A percentile compares a stretch with the other conserved stretches of the same genome.
Conservation (phyloP, 192 early-diverging fungal genomes). For the Coemansia sp. region DNA sequence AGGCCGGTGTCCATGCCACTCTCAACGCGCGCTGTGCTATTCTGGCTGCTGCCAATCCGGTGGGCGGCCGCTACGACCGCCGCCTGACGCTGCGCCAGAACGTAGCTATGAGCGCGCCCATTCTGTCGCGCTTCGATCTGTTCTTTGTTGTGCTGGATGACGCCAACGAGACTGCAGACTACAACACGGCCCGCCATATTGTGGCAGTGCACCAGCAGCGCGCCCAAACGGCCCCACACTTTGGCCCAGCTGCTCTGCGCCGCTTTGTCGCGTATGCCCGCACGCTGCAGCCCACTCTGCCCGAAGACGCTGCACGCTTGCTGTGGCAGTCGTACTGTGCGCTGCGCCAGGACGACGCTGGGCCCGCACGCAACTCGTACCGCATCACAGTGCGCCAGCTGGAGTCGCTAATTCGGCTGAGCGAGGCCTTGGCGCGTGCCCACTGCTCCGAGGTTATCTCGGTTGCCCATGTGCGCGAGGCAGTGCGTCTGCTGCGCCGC, state of each 20-base stretch:
- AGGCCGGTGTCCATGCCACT: conserved; percentile 94
- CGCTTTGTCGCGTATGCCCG: conserved; percentile 88
- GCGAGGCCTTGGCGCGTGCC: conserved; percentile 90
- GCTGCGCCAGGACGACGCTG: conserved; percentile 81
- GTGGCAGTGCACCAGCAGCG: conserved; percentile 74
- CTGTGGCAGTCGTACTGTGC: conserved; percentile 84
- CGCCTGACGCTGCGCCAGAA: conserved; percentile 95
- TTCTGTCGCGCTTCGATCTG: conserved; percentile 98
- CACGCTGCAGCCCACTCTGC: conserved; percentile 77
- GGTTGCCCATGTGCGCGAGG: conserved; percentile 76
- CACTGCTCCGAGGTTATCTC: conserved; percentile 70
- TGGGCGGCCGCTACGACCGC: conserved; percentile 92
- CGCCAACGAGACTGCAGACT: conserved; percentile 82
- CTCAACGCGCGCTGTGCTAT: conserved; percentile 94
- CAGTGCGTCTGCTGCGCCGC: conserved; percentile 75
- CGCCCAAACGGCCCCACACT: conserved; percentile 70
- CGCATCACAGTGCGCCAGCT: conserved; percentile 96
- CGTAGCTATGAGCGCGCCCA: conserved; percentile 91
- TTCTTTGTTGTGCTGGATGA: conserved; percentile 98
- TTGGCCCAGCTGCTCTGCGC: conserved; percentile 69
- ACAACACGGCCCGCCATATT: conserved; percentile 89
- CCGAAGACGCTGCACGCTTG: conserved; percentile 69
- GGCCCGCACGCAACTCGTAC: conserved; percentile 62
- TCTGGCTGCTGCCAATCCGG: conserved; percentile 94
- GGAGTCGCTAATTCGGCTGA: conserved; percentile 93